These are phyloP conservation scores for Penicillium brevicompactum DNA, from an alignment of 2,329 filamentous ascomycete species.

Conservation along the genomic window DNA sequence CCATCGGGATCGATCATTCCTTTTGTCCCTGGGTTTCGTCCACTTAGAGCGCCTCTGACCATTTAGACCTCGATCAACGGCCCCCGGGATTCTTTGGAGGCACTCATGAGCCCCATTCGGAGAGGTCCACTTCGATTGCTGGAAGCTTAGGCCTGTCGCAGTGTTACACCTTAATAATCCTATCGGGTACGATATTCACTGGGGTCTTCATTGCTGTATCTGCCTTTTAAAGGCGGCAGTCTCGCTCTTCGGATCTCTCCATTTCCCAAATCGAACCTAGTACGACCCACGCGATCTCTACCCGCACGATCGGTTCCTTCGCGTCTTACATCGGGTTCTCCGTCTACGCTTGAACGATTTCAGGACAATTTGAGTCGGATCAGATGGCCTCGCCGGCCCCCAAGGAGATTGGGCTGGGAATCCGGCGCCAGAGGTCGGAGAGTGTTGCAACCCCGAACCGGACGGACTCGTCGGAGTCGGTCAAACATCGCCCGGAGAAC, in stretches of 20 bases:
- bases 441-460: background rate
- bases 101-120: background rate
- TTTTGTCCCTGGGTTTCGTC: background rate
- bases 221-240: background rate
- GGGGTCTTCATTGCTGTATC: background rate
- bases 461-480: background rate
- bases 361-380: background rate
- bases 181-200: background rate
- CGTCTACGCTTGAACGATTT: no score
- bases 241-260: background rate
- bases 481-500: background rate
- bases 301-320: background rate
- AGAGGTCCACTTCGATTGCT: background rate
- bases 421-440: constrained; percentile 12
- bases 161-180: background rate
- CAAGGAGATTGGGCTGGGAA: constrained; percentile 3
- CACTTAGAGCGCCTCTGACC: background rate
- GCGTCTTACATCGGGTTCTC: background rate
- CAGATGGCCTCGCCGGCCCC: constrained; percentile 11
- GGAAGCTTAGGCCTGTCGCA: background rate
- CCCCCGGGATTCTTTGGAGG: background rate
- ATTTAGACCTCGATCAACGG: background rate
- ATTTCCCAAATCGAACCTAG: background rate
- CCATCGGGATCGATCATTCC: constrained; percentile 4
- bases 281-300: background rate